phyloP scores from a whole-genome alignment of 345 rosid species.

The Linum tenue region DNA sequence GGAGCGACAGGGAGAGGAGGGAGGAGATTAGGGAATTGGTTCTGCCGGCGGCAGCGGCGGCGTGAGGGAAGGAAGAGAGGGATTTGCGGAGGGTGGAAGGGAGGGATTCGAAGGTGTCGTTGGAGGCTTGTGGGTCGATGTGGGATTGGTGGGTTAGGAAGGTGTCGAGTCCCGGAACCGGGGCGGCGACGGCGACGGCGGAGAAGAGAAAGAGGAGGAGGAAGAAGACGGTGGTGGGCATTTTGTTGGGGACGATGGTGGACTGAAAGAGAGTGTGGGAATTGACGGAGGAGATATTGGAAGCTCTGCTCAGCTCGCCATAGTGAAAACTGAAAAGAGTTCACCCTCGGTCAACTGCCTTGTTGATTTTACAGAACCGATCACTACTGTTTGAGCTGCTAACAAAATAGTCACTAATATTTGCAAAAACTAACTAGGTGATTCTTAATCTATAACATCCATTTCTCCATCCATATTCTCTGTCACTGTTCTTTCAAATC shows the following conservation, averaged over 20 bases:
- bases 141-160: constrained; percentile 22
- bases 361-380: too few species aligned
- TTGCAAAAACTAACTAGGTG: too few species aligned
- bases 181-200: constrained; percentile 2
- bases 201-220: constrained; percentile 6
- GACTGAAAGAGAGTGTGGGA: too few species aligned
- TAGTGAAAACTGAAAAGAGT: too few species aligned
- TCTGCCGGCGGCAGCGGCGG: background rate
- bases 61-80: constrained; percentile 11
- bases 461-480: too few species aligned
- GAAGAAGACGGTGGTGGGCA: constrained; percentile 10
- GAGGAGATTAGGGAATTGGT: constrained; percentile 16
- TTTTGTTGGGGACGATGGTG: background rate
- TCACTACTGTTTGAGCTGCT: too few species aligned
- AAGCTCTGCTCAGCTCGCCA: background rate
- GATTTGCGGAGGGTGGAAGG: constrained; percentile 20
- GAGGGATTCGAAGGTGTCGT: constrained; percentile 33
- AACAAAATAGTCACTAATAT: too few species aligned
- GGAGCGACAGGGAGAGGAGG: constrained; percentile 19
- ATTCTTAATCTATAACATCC: too few species aligned
- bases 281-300: background rate
- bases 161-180: constrained; percentile 24
- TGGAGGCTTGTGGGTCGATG: constrained; percentile 52
- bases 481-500: too few species aligned
- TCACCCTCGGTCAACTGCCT: too few species aligned